These are phyloP conservation scores for Trichoderma parareesei DNA, from an alignment of 495 filamentous ascomycete species.

Conservation along the genomic window DNA sequence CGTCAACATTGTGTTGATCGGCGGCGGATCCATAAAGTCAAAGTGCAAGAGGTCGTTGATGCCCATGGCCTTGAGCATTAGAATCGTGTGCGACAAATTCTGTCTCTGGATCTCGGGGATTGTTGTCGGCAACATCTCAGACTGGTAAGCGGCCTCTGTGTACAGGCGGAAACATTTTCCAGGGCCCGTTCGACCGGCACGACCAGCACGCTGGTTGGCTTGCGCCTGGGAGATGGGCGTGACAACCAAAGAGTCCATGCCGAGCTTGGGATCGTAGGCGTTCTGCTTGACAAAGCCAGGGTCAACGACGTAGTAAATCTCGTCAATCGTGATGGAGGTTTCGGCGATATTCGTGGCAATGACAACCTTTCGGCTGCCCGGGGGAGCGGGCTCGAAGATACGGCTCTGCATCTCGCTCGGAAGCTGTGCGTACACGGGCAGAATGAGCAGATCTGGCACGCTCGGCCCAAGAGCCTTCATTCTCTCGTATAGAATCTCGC, in stretches of 20 bases:
- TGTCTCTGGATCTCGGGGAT: slow-evolving; percentile 96
- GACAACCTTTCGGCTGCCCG: slow-evolving; percentile 85
- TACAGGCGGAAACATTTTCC: slow-evolving; percentile 96
- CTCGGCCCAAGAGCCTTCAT: slow-evolving; percentile 92
- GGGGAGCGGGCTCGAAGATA: slow-evolving; percentile 89
- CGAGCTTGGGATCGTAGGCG: slow-evolving; percentile 91
- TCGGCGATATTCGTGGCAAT: slow-evolving; percentile 99
- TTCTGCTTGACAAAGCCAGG: slow-evolving; percentile 98
- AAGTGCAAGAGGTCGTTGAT: slow-evolving; percentile 97
- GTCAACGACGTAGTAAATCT: slow-evolving; percentile 95
- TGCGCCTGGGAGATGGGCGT: slow-evolving; percentile 96
- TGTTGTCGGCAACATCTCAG: slow-evolving; percentile 92
- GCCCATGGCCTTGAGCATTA: slow-evolving; percentile 99
- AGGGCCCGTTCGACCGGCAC: slow-evolving; percentile 88
- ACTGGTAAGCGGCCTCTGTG: slow-evolving; percentile 91
- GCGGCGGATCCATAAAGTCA: slow-evolving; percentile 98
- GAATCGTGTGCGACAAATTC: slow-evolving; percentile 87
- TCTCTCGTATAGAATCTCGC: slow-evolving; percentile 85
- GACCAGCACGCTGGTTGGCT: slow-evolving; percentile 87
- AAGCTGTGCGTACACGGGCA: slow-evolving; percentile 89
- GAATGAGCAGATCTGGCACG: slow-evolving; percentile 86
- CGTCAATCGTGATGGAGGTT: slow-evolving; percentile 94
- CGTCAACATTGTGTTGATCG: slow-evolving; percentile 94
- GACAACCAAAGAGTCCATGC: slow-evolving; percentile 93
- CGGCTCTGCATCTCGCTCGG: slow-evolving; percentile 89